phyloP scores from a whole-genome alignment of 2,329 filamentous ascomycete species.

The Sodiomyces alkalinus region DNA sequence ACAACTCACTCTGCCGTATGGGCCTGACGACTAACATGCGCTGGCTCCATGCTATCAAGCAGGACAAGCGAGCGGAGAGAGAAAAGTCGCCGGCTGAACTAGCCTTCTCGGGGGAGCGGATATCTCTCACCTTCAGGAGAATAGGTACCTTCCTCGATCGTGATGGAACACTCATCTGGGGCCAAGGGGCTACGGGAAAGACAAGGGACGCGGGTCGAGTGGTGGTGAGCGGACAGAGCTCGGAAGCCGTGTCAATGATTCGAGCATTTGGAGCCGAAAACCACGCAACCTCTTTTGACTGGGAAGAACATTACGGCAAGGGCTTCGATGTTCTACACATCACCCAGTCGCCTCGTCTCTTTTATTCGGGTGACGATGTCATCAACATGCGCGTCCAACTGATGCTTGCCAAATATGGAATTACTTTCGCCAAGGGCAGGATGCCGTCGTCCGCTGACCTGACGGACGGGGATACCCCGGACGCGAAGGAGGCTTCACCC shows the following conservation, averaged over 20 bases:
- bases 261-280: slow-evolving; percentile 78
- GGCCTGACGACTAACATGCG: slow-evolving; percentile 66
- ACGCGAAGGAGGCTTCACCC: slow-evolving; percentile 6
- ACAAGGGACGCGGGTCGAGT: slow-evolving; percentile 38
- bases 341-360: slow-evolving; percentile 33
- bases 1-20: slow-evolving; percentile 79
- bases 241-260: slow-evolving; percentile 54
- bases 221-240: slow-evolving; percentile 55
- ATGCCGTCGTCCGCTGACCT: slow-evolving; percentile 15
- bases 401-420: slow-evolving; percentile 31
- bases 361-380: slow-evolving; percentile 28
- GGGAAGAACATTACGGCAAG: slow-evolving; percentile 57
- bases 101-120: slow-evolving; percentile 60
- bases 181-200: slow-evolving; percentile 72
- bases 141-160: slow-evolving; percentile 73
- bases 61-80: slow-evolving; percentile 57
- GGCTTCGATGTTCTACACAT: slow-evolving; percentile 78
- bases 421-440: slow-evolving; percentile 31
- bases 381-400: slow-evolving; percentile 34
- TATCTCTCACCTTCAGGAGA: slow-evolving; percentile 79
- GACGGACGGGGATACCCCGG: slow-evolving; percentile 9
- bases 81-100: slow-evolving; percentile 59
- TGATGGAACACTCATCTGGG: slow-evolving; percentile 63
- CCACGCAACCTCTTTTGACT: slow-evolving; percentile 53
- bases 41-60: slow-evolving; percentile 86